These are phyloP conservation scores for Aurantiochytrium sp. DNA, from an alignment of 108 stramenopile species.

Conservation along the genomic window DNA sequence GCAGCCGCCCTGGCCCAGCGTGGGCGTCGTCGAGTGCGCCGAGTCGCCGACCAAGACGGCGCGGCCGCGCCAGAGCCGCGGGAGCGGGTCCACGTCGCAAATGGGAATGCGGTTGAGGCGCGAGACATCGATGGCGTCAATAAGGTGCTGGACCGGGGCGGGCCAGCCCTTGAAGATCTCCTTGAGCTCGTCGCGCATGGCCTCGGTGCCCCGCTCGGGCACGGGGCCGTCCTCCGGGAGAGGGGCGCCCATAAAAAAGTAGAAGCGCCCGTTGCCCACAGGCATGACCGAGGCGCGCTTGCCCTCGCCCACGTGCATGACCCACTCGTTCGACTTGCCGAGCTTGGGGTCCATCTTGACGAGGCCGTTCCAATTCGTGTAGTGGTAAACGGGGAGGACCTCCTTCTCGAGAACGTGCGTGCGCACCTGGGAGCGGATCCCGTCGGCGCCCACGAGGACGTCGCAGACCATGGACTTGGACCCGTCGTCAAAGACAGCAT, in stretches of 20 bases:
- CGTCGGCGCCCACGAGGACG: constrained; percentile 5
- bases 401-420: background rate
- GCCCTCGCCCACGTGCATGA: constrained; percentile 30
- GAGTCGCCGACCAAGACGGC: background rate
- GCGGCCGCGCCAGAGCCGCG: background rate
- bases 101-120: constrained; percentile 2
- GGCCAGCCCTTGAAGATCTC: constrained; percentile 22
- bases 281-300: constrained; percentile 24
- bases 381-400: background rate
- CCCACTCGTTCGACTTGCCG: background rate
- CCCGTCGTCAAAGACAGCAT: background rate
- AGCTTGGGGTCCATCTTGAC: background rate
- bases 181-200: constrained; percentile 22
- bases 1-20: constrained; percentile 26
- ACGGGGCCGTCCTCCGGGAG: background rate
- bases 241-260: constrained; percentile 29
- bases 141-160: background rate
- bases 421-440: background rate
- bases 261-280: background rate
- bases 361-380: constrained; percentile 23
- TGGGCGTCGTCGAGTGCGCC: constrained; percentile 10
- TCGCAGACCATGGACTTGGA: constrained; percentile 27
- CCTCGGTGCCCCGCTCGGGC: background rate
- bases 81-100: constrained; percentile 23
- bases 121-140: constrained; percentile 1